Evolutionary conservation across 257 asterid genomes (phyloP).

Genomic region (Nicotiana benthamiana): DNA sequence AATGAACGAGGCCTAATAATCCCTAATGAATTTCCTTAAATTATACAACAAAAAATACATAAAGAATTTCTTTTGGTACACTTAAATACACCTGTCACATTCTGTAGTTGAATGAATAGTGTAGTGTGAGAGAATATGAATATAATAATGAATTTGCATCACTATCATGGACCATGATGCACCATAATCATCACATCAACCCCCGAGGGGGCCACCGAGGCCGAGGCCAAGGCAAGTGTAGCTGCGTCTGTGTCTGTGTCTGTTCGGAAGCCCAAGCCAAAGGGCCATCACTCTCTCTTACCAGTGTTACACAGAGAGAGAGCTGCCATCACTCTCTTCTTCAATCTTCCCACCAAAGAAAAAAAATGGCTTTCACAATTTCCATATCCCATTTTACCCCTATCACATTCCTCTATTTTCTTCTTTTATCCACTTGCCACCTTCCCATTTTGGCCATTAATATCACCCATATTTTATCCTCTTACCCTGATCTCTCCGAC

Average conservation of each 20-base stretch:
- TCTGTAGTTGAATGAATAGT: background rate
- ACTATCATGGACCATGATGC: constrained; percentile 8
- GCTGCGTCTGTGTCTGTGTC: no score
- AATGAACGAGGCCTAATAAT: no score
- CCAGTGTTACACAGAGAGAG: background rate
- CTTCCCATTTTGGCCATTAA: constrained; percentile 35
- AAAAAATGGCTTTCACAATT: constrained; percentile 43
- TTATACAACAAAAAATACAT: background rate
- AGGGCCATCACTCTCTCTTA: constrained; percentile 5
- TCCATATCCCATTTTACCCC: constrained; percentile 48
- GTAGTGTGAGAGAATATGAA: background rate
- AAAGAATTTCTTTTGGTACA: background rate
- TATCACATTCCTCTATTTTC: constrained; percentile 36
- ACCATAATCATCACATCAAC: constrained; percentile 12
- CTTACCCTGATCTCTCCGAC: constrained; percentile 52
- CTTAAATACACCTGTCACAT: background rate
- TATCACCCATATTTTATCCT: constrained; percentile 45
- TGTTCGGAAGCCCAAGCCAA: background rate
- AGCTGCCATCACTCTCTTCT: constrained; percentile 12
- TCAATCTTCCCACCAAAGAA: background rate
- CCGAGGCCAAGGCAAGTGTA: no score
- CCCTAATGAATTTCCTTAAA: background rate
- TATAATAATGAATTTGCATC: background rate
- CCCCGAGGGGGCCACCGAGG: background rate
- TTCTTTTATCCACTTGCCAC: constrained; percentile 27